Conservation (phyloP, 257 asterid species). For the Cinchona pubescens region DNA sequence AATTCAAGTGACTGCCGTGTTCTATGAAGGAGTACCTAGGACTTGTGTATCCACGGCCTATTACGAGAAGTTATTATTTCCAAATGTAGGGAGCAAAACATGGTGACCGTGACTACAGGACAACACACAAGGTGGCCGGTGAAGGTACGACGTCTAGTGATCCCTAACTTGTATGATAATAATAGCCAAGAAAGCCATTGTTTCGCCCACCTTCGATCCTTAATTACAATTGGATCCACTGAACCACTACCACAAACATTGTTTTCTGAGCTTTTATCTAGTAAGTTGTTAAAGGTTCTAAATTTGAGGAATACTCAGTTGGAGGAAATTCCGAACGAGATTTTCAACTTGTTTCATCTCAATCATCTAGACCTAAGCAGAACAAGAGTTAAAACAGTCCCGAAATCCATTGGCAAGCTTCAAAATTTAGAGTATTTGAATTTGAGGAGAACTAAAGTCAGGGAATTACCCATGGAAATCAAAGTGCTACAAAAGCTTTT, state of each 20-base stretch:
- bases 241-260: background rate
- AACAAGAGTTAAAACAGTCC: slow-evolving; percentile 7
- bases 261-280: slow-evolving; percentile 5
- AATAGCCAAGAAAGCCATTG: background rate
- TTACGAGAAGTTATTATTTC: slow-evolving; percentile 8
- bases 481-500: slow-evolving; percentile 7
- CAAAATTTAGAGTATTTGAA: slow-evolving; percentile 21
- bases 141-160: slow-evolving; percentile 12
- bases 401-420: slow-evolving; percentile 23
- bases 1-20: slow-evolving; percentile 10
- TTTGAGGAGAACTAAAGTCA: slow-evolving; percentile 7
- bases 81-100: slow-evolving; percentile 8
- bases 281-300: slow-evolving; percentile 18
- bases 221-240: background rate
- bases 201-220: slow-evolving; percentile 3
- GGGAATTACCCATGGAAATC: slow-evolving; percentile 19
- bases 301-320: background rate
- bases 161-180: background rate
- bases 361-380: slow-evolving; percentile 10
- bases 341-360: slow-evolving; percentile 20
- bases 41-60: slow-evolving; percentile 12
- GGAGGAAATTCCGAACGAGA: slow-evolving; percentile 6
- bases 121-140: too few species aligned
- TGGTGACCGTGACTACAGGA: too few species aligned
- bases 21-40: background rate